phyloP scores from a whole-genome alignment of 441 rosid genomes.

The Omphalea diandra region DNA sequence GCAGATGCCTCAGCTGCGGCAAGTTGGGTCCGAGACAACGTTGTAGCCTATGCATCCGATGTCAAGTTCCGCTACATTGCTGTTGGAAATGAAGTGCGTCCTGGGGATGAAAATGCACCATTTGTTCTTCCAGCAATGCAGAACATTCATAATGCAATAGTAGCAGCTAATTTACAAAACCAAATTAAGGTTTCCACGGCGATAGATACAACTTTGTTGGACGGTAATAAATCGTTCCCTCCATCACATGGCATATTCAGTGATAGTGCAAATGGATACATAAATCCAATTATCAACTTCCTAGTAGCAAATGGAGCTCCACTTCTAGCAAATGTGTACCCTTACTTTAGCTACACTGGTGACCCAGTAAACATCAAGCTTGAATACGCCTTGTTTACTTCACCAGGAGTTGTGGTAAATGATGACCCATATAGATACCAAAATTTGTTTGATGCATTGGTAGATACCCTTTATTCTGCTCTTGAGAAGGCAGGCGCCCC shows the following conservation, averaged over 20 bases:
- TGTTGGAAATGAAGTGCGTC: slow-evolving; percentile 40
- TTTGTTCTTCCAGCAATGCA: slow-evolving; percentile 33
- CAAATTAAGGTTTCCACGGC: slow-evolving; percentile 45
- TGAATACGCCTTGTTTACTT: slow-evolving; percentile 38
- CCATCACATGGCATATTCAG: slow-evolving; percentile 33
- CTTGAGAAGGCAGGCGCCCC: slow-evolving; percentile 34
- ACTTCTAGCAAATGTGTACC: slow-evolving; percentile 48
- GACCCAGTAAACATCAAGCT: slow-evolving; percentile 22
- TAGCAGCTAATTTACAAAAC: slow-evolving; percentile 24
- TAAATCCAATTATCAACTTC: slow-evolving; percentile 37
- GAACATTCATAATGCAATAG: slow-evolving; percentile 34
- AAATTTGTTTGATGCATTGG: slow-evolving; percentile 46
- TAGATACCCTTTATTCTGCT: slow-evolving; percentile 43
- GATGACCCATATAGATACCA: slow-evolving; percentile 34
- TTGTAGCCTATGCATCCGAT: slow-evolving; percentile 24
- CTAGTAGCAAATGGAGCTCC: slow-evolving; percentile 30
- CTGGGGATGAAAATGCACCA: slow-evolving; percentile 16
- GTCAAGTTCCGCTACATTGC: slow-evolving; percentile 37
- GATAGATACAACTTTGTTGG: slow-evolving; percentile 23
- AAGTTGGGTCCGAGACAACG: slow-evolving; percentile 38
- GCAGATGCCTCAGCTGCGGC: slow-evolving; percentile 23
- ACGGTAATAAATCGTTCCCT: slow-evolving; percentile 28
- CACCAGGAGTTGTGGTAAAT: slow-evolving; percentile 23
- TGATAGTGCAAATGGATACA: not conserved
- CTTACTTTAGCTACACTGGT: slow-evolving; percentile 31